These are phyloP conservation scores for Ceratocystis huliohia DNA, from an alignment of 2,329 filamentous ascomycete species.

Conservation along the genomic window DNA sequence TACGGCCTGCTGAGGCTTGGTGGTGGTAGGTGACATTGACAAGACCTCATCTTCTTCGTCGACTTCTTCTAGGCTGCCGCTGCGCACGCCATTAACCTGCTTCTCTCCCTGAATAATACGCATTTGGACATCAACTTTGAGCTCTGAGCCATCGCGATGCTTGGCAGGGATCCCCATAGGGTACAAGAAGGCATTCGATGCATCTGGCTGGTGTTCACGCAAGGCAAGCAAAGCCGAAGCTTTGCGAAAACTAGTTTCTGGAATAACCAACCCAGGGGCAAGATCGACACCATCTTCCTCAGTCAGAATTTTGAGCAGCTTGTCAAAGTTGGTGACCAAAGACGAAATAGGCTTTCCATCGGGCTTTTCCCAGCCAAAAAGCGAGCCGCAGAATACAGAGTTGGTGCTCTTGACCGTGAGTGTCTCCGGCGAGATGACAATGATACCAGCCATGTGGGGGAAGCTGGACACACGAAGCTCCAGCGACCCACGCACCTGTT, in stretches of 20 bases:
- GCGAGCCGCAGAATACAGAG: conserved; percentile 78
- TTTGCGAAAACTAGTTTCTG: conserved; percentile 87
- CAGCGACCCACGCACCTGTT: conserved; percentile 54
- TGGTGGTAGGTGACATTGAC: neutral
- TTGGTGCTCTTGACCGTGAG: conserved; percentile 85
- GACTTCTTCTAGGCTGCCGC: conserved; percentile 48
- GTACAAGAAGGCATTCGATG: conserved; percentile 63
- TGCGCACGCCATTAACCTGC: conserved; percentile 45
- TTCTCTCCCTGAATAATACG: conserved; percentile 85
- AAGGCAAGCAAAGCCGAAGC: conserved; percentile 74
- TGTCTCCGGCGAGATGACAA: conserved; percentile 70
- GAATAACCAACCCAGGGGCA: conserved; percentile 88
- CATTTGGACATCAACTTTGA: conserved; percentile 94
- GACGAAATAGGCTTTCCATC: conserved; percentile 69
- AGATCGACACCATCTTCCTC: conserved; percentile 77
- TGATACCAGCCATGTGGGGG: conserved; percentile 91
- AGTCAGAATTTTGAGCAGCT: conserved; percentile 64
- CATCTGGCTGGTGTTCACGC: conserved; percentile 69
- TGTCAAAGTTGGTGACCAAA: conserved; percentile 77
- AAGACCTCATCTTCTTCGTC: conserved; percentile 35
- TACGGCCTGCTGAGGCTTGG: conserved; percentile 34
- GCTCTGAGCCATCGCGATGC: conserved; percentile 80
- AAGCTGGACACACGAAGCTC: conserved; percentile 83
- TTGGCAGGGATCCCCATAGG: conserved; percentile 74
- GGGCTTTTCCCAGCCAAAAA: conserved; percentile 79